These are phyloP conservation scores for Datura wrightii DNA, from an alignment of 257 asterid genomes.

Conservation along the genomic window DNA sequence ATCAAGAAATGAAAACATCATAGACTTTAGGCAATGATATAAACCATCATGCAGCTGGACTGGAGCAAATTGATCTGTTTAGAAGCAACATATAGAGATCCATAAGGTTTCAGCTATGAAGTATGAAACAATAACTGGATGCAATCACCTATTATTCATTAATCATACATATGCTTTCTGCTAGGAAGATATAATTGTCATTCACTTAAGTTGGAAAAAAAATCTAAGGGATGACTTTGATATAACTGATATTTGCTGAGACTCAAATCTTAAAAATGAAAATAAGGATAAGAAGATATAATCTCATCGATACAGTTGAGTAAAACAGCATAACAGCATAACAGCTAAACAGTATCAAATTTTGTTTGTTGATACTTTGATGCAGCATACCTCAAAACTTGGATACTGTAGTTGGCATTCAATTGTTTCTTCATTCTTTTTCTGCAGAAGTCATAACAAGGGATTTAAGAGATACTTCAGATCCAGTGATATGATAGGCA, in stretches of 20 bases:
- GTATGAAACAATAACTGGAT: neutral
- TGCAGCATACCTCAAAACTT: slow-evolving; percentile 74
- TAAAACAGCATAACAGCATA: slow-evolving; percentile 5
- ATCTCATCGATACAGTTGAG: slow-evolving; percentile 2
- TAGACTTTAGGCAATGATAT: neutral
- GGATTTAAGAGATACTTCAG: slow-evolving; percentile 18
- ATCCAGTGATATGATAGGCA: neutral
- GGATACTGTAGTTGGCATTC: slow-evolving; percentile 74
- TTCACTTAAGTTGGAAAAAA: neutral
- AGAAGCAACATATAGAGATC: neutral
- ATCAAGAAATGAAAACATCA: neutral
- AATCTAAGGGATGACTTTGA: neutral
- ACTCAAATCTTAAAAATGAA: neutral
- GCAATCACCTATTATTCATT: slow-evolving; percentile 16
- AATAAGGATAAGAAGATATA: neutral
- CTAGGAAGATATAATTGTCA: neutral
- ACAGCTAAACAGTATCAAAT: neutral
- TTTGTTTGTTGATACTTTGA: neutral
- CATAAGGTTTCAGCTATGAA: neutral
- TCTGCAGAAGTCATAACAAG: slow-evolving; percentile 52
- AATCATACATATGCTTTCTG: neutral
- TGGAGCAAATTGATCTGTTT: slow-evolving; percentile 2
- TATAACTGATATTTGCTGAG: neutral
- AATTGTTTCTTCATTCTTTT: slow-evolving; percentile 65
- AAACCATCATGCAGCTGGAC: slow-evolving; percentile 5